Evolutionary conservation across 805 yeast species (phyloP), one percentile per base, ranked within the genome.

Genomic region (Saccharomycopsis malanga): DNA sequence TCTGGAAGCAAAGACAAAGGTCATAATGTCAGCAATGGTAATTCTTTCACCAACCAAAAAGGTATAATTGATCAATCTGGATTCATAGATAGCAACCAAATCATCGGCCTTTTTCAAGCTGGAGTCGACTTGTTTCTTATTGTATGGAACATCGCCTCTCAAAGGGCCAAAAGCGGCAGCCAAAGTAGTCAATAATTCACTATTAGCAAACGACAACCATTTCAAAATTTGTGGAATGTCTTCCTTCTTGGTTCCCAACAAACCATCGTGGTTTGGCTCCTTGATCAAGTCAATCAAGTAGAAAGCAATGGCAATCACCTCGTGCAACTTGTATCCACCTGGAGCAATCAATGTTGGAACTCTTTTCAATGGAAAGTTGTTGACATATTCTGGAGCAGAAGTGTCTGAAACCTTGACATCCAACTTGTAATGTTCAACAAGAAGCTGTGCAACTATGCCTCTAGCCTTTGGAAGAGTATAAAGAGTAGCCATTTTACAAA

Each of bases 91-190:
- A 20, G 29, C 18, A 39, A 40, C 45, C 22, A 27, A 10, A 24
- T 18, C 29, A 9, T 42, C 51, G 32, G 44, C 48, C 12, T 40
- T 37, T 4, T 20, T 38, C 27, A 41, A 36, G 17, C 32, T 17
- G 17, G 24, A 23, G 12, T 50, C 47, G 22, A 50, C 44, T 10
- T 12, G 23, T 36, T 39, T 36, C 36, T 46, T 46, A 39, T 46
- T 39, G 40, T 45, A 46, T 36, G 47, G 49, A 39, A 30, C 34
- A 7, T 22, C 29, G n/a, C 48, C 47, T 21, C 14, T 37, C 39
- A 46, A 42, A 57, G 87, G 83, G 50, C 63, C 62, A 67, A 86
- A 77, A 55, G 77, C 76, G 34, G 54, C 58, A 49, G 74, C 74
- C 44, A 72, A 57, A 20, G 29, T 18, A 15, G 41, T 34, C 14